A percentile compares a stretch with the other conserved stretches of the same genome.
Conservation (phyloP, 2,329 filamentous ascomycete species). For the Cadophora sp. region DNA sequence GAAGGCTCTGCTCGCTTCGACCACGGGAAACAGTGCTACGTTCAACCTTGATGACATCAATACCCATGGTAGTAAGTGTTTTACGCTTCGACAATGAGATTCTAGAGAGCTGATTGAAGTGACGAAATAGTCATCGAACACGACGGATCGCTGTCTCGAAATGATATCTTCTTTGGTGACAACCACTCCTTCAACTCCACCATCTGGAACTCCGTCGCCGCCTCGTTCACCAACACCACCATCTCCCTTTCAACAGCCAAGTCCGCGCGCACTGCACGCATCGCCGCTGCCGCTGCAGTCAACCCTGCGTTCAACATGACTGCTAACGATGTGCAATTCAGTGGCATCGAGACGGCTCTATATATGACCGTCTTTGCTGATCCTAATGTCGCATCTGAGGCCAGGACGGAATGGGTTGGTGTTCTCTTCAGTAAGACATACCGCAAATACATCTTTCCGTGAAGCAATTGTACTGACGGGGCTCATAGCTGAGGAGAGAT, state of each 20-base stretch:
- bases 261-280: slow-evolving; percentile 11
- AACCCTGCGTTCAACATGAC: slow-evolving; percentile 29
- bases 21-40: slow-evolving; percentile 22
- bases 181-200: slow-evolving; percentile 27
- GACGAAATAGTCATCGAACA: slow-evolving; percentile 26
- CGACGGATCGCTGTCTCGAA: slow-evolving; percentile 25
- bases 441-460: no score
- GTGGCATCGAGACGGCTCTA: slow-evolving; percentile 22
- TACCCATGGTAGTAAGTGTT: slow-evolving; percentile 17
- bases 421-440: slow-evolving; percentile 12
- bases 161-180: slow-evolving; percentile 25
- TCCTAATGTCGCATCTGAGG: neutral
- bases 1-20: slow-evolving; percentile 13
- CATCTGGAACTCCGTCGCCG: slow-evolving; percentile 20
- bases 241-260: slow-evolving; percentile 22
- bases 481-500: slow-evolving; percentile 15
- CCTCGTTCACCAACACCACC: slow-evolving; percentile 14
- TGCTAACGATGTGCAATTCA: neutral
- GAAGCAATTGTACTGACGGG: no score
- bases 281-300: neutral
- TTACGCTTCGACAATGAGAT: neutral
- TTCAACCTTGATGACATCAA: slow-evolving; percentile 29
- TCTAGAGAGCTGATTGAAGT: neutral
- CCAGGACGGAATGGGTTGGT: slow-evolving; percentile 19
- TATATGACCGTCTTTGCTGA: slow-evolving; percentile 23